Conservation (phyloP, 106 monocot genomes). For the Apostasia shenzhenica region DNA sequence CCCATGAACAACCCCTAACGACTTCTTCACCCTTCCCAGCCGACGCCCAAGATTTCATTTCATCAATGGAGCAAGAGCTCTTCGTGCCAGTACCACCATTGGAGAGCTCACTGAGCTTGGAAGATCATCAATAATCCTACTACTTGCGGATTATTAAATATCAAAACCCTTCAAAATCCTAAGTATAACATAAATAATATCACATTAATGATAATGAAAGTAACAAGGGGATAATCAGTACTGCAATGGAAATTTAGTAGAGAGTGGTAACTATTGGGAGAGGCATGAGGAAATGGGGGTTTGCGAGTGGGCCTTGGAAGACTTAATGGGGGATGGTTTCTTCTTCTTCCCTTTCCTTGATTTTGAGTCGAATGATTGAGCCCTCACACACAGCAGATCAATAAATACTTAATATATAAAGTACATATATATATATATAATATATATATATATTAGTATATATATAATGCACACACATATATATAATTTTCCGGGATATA, state of each 20-base stretch:
- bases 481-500: too few relatives aligned
- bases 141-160: not conserved
- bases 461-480: too few relatives aligned
- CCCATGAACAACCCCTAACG: conserved; percentile 12
- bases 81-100: conserved; percentile 38
- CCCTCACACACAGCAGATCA: not conserved
- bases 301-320: conserved; percentile 72
- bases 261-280: conserved; percentile 26
- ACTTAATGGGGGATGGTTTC: conserved; percentile 58
- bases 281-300: conserved; percentile 32
- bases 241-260: conserved; percentile 1
- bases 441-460: too few relatives aligned
- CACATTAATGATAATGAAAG: not conserved
- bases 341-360: conserved; percentile 78
- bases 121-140: conserved; percentile 24
- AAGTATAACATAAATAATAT: not conserved
- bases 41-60: not conserved
- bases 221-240: conserved; percentile 8
- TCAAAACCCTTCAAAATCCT: not conserved
- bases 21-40: conserved; percentile 18
- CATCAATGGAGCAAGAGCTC: conserved; percentile 2
- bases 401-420: too few relatives aligned
- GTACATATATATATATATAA: too few relatives aligned
- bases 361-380: conserved; percentile 76
- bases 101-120: conserved; percentile 33